Percentiles rank a stretch among this genome's conserved stretches.
Conservation (phyloP, 306 rosid species). For the Medicago lupulina region DNA sequence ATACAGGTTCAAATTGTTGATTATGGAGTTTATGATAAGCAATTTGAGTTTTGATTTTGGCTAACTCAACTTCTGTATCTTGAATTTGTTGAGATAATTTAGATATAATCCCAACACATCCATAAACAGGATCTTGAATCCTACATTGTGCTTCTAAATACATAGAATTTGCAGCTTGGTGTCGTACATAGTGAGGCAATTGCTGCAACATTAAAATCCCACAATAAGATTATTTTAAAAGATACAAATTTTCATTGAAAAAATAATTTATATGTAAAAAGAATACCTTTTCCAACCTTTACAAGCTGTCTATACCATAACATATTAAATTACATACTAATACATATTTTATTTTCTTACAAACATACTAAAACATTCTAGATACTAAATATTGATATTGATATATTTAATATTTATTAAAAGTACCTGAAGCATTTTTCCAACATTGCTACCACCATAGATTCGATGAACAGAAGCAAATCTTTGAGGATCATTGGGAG, state of each 20-base stretch:
- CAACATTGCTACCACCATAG: slow-evolving; percentile 76
- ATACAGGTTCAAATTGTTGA: too few species aligned
- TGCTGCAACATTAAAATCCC: slow-evolving; percentile 44
- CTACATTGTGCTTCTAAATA: slow-evolving; percentile 66
- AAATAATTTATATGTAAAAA: too few species aligned
- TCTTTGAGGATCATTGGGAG: slow-evolving; percentile 75
- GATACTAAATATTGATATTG: background rate
- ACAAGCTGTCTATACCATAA: background rate
- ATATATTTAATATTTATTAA: background rate
- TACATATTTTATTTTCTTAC: too few species aligned
- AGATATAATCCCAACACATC: slow-evolving; percentile 65
- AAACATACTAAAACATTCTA: too few species aligned
- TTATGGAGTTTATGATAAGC: slow-evolving; percentile 41
- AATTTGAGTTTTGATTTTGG: slow-evolving; percentile 58
- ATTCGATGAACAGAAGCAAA: slow-evolving; percentile 72
- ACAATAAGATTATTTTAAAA: background rate
- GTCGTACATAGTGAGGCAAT: slow-evolving; percentile 53
- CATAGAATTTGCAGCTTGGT: slow-evolving; percentile 57
- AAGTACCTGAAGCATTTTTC: slow-evolving; percentile 72
- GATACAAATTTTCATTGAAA: too few species aligned
- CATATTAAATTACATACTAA: background rate
- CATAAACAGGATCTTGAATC: slow-evolving; percentile 71
- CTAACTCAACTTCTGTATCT: slow-evolving; percentile 52
- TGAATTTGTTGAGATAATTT: slow-evolving; percentile 56
- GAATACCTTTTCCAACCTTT: too few species aligned